These are phyloP conservation scores for Phoma sp. DNA, from an alignment of 2,329 filamentous ascomycete species.

Conservation along the genomic window DNA sequence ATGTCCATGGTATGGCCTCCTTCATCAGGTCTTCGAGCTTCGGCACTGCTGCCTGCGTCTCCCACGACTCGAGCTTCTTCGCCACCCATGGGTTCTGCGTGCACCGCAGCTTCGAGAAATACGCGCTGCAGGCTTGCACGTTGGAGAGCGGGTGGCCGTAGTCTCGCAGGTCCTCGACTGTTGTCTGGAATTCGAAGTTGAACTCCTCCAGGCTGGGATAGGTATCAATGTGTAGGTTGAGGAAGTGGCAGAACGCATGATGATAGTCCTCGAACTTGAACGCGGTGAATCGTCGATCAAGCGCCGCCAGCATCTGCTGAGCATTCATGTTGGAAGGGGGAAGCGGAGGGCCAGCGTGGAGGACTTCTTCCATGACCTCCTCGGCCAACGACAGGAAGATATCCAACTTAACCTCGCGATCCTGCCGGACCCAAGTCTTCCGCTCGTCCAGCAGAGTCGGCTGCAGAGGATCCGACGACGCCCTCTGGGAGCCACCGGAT, in stretches of 20 bases:
- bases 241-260: conserved; percentile 46
- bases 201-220: conserved; percentile 41
- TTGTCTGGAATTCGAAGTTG: conserved; percentile 41
- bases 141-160: conserved; percentile 43
- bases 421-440: conserved; percentile 43
- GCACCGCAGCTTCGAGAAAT: conserved; percentile 47
- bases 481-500: conserved; percentile 25
- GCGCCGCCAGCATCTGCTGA: conserved; percentile 39
- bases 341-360: conserved; percentile 43
- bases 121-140: conserved; percentile 45
- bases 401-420: conserved; percentile 46
- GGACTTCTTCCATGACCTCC: conserved; percentile 46
- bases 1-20: conserved; percentile 40
- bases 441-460: conserved; percentile 43
- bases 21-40: conserved; percentile 37
- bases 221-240: conserved; percentile 46
- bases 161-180: conserved; percentile 43
- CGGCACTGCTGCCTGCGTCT: conserved; percentile 26
- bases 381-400: conserved; percentile 46
- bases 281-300: conserved; percentile 35
- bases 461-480: conserved; percentile 28
- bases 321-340: conserved; percentile 41
- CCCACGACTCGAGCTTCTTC: conserved; percentile 42
- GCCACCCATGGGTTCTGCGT: conserved; percentile 47
- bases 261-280: conserved; percentile 47